phyloP scores from a whole-genome alignment of 805 yeast genomes.

The Nakazawaea molendinolei region DNA sequence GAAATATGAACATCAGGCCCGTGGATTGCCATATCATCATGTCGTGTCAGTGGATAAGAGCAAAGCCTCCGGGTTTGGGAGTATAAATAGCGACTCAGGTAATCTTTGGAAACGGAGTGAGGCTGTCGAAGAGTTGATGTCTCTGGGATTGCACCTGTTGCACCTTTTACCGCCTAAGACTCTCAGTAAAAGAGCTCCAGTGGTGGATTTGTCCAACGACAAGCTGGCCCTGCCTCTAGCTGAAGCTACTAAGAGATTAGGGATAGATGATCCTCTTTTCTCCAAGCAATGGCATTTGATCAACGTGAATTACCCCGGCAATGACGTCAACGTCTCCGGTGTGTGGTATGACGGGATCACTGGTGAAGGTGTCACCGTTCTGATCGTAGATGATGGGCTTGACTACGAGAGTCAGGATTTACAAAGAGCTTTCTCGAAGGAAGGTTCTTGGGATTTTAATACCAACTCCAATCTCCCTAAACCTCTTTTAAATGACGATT shows the following conservation, averaged over 20 bases:
- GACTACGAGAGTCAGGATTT: conserved; percentile 78
- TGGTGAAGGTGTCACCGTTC: conserved; percentile 78
- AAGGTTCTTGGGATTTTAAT: conserved; percentile 94
- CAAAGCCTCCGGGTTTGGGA: conserved; percentile 30
- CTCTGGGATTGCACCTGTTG: conserved; percentile 36
- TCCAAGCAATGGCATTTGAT: conserved; percentile 86
- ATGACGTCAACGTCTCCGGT: conserved; percentile 81
- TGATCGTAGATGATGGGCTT: conserved; percentile 90
- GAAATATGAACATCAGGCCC: conserved; percentile 57
- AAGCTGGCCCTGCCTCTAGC: conserved; percentile 42
- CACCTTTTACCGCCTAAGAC: conserved; percentile 48
- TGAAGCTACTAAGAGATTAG: conserved; percentile 44
- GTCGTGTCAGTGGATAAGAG: conserved; percentile 53
- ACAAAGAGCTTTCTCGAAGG: conserved; percentile 54
- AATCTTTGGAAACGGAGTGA: conserved; percentile 24
- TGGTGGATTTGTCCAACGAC: conserved; percentile 34
- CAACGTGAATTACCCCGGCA: conserved; percentile 64
- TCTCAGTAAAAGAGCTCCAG: conserved; percentile 54
- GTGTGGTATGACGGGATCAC: conserved; percentile 80
- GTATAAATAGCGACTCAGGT: conserved; percentile 24
- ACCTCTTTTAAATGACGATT: conserved; percentile 76
- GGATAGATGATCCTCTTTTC: conserved; percentile 80
- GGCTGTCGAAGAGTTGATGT: conserved; percentile 22
- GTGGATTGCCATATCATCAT: conserved; percentile 55
- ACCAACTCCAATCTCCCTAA: conserved; percentile 67